Conservation (phyloP, 768 basidiomycete species). For the Suillus ampliporus region DNA sequence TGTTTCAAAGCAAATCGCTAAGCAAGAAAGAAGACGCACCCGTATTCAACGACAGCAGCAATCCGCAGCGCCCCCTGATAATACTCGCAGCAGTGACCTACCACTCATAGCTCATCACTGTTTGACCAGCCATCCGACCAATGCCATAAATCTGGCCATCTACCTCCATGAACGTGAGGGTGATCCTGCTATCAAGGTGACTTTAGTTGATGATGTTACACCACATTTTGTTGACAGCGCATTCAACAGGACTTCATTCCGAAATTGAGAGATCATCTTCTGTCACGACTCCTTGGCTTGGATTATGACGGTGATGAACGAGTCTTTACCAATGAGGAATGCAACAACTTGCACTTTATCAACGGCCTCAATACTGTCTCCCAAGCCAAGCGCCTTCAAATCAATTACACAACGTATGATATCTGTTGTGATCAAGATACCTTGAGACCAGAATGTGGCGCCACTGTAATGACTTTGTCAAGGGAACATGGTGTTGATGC, state of each 20-base stretch:
- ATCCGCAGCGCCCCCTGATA: neutral
- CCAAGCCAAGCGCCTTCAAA: conserved; percentile 11
- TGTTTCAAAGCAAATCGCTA: conserved; percentile 11
- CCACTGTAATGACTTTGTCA: conserved; percentile 27
- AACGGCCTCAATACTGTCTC: conserved; percentile 18
- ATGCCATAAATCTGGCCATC: conserved; percentile 1
- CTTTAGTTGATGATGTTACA: no score
- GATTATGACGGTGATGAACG: conserved; percentile 24
- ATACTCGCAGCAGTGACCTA: neutral
- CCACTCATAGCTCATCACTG: conserved; percentile 7
- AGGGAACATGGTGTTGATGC: conserved; percentile 15
- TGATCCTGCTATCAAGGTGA: conserved; percentile 22
- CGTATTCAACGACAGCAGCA: conserved; percentile 5
- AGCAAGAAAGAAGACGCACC: conserved; percentile 19
- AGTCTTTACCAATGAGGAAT: conserved; percentile 13
- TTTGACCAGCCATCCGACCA: neutral
- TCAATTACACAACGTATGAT: conserved; percentile 30
- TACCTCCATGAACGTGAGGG: neutral
- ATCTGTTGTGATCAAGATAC: conserved; percentile 23
- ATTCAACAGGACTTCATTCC: conserved; percentile 25
- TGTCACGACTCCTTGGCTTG: conserved; percentile 16
- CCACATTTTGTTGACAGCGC: no score
- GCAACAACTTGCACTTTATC: neutral
- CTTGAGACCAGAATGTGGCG: conserved; percentile 22
- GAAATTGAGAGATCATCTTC: conserved; percentile 27